Evolutionary conservation across 176 grass and related monocot genomes (phyloP).

Genomic region (Chrysopogon serrulatus): DNA sequence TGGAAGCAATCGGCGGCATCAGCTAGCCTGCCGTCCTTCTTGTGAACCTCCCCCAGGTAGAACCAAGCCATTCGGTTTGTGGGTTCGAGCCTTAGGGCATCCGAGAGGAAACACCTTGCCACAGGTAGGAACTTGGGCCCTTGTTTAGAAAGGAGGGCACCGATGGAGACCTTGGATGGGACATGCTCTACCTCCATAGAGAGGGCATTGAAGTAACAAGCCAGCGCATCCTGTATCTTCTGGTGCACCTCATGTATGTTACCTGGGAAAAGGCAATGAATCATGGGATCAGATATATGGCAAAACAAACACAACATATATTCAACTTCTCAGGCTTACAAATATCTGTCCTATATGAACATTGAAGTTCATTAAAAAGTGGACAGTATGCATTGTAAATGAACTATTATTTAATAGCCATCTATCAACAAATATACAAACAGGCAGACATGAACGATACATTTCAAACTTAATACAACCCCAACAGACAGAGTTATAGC

Average conservation of each 20-base stretch:
- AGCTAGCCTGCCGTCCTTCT: conserved; percentile 59
- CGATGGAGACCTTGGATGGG: conserved; percentile 76
- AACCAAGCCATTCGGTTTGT: conserved; percentile 85
- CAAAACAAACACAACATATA: background rate
- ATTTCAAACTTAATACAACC: background rate
- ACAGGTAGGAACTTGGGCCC: conserved; percentile 69
- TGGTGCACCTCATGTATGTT: conserved; percentile 50
- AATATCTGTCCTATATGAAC: background rate
- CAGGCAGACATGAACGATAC: background rate
- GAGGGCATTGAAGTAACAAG: conserved; percentile 61
- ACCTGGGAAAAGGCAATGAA: conserved; percentile 40
- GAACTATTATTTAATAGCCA: background rate
- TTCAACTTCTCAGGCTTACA: background rate
- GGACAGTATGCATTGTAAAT: background rate
- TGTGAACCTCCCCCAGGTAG: conserved; percentile 87
- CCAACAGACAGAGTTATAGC: background rate
- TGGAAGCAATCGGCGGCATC: conserved; percentile 96
- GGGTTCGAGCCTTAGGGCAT: conserved; percentile 74
- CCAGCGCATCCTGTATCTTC: conserved; percentile 42
- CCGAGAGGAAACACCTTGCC: conserved; percentile 83
- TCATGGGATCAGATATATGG: background rate
- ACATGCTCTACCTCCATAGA: conserved; percentile 68
- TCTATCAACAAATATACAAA: conserved; percentile 6
- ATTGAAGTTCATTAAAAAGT: background rate
- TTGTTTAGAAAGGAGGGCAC: conserved; percentile 60